Evolutionary conservation across 2,329 filamentous ascomycete species (phyloP), one percentile per base, ranked within the genome.

Genomic region (Calonectria pseudoreteaudii): DNA sequence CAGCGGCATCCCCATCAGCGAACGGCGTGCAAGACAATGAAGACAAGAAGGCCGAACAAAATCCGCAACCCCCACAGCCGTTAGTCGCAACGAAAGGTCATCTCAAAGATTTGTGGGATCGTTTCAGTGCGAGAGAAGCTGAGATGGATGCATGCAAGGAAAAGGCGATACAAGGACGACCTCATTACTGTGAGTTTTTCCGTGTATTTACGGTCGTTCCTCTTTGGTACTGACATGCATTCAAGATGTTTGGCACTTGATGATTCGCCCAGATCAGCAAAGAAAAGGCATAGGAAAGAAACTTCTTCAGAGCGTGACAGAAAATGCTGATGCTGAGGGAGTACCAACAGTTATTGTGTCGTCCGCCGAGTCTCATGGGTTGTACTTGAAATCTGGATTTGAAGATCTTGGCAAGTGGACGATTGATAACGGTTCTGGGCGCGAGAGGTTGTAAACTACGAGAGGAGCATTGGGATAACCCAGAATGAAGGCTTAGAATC

Each of bases 231-330:
- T 74, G 13, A 69, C 28, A 47, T 68, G 38, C 52, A 34, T 36
- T 30, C 14, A 6, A 80, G 78, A 74, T n/a, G 66, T 80, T 44
- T 71, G 71, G 44, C 78, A 80, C 66, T 68, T 80, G 36, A 80
- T 80, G 78, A 73, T 80, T n/a, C 69, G 76, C 52, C 78, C 78
- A 4, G 30, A 47, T 30, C 71, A 79, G 52, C 78, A 80, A 30
- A 73, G 77, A 47, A 76, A 74, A 62, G 78, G 78, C 20, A 74
- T 80, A 47, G 78, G 78, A 7, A 58, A 66, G 11, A 66, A 13
- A 26, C 64, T 80, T 16, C 73, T 80, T 10, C 49, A 52, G 2
- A 53, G 60, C 14, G 73, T 79, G 1, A 68, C 73, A 23, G 71
- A 76, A 26, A 72, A 75, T 38, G 77, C 78, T 31, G 78, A 80